phyloP scores from a whole-genome alignment of 2,329 filamentous ascomycete species.

The Aspergillus hortae region DNA sequence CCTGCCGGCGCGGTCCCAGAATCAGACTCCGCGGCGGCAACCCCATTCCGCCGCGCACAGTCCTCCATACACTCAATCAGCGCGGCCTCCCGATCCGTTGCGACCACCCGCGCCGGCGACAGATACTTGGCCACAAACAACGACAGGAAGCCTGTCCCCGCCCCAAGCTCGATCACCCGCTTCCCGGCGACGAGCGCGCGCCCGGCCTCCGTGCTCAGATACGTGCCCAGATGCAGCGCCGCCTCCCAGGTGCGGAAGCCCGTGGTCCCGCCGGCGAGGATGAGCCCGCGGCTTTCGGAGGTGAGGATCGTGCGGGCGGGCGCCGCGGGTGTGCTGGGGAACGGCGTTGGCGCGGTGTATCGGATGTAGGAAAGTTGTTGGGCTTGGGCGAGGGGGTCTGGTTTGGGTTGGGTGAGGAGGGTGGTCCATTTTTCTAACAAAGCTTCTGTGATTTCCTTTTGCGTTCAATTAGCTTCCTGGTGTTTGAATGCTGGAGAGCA shows the following conservation, averaged over 20 bases:
- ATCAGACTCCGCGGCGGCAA: neutral
- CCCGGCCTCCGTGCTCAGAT: constrained; percentile 48
- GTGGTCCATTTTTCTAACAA: constrained; percentile 67
- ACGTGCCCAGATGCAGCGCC: constrained; percentile 61
- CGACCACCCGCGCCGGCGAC: constrained; percentile 50
- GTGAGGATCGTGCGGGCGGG: constrained; percentile 27
- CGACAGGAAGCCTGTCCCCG: constrained; percentile 64
- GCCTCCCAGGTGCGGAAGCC: constrained; percentile 70
- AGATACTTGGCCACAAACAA: constrained; percentile 61
- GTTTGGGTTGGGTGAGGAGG: constrained; percentile 61
- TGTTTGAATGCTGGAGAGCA: neutral
- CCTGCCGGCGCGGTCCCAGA: neutral
- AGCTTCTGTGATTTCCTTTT: constrained; percentile 77
- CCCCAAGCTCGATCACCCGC: constrained; percentile 61
- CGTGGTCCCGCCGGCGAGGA: constrained; percentile 58
- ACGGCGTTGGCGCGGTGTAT: constrained; percentile 50
- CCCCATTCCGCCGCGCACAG: constrained; percentile 34
- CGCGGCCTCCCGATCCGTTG: constrained; percentile 59
- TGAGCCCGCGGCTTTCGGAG: constrained; percentile 55
- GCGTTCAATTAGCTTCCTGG: neutral
- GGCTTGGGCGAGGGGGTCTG: constrained; percentile 61
- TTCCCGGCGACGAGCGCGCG: constrained; percentile 48
- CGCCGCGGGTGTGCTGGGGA: constrained; percentile 1
- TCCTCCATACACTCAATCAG: constrained; percentile 38
- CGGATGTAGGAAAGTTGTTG: constrained; percentile 73